These are phyloP conservation scores for Trichoderma guizhouense DNA, from an alignment of 2,329 filamentous ascomycete genomes.

Conservation along the genomic window DNA sequence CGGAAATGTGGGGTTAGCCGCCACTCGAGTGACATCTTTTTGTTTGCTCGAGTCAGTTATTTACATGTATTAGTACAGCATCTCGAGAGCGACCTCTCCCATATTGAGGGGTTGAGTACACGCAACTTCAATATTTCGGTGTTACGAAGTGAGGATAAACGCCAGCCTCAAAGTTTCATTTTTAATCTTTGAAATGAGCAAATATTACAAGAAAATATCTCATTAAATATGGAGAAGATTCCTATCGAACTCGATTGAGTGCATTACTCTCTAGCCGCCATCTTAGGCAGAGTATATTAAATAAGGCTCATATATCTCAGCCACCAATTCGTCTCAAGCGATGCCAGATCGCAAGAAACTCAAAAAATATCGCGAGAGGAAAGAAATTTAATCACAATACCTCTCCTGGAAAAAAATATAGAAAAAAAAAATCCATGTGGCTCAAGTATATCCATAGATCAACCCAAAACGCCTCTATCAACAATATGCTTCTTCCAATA, in stretches of 20 bases:
- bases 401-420: not conserved
- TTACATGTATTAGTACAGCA: not conserved
- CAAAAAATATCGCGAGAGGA: not conserved
- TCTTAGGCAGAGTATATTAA: not conserved
- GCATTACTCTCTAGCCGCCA: not conserved
- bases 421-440: not conserved
- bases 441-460: not conserved
- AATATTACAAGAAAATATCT: too few species aligned
- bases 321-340: not conserved
- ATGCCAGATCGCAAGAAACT: not conserved
- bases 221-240: not conserved
- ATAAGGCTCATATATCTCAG: not conserved
- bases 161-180: not conserved
- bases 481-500: not conserved
- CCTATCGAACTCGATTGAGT: not conserved
- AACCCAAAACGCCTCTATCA: slow-evolving; percentile 1
- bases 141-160: not conserved
- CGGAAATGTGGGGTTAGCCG: not conserved
- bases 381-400: not conserved
- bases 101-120: not conserved
- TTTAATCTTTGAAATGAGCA: not conserved
- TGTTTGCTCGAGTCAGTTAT: not conserved
- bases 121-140: not conserved
- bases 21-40: not conserved
- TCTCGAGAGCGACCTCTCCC: not conserved